These are phyloP conservation scores for Fusarium newnesense DNA, from an alignment of 2,329 filamentous ascomycete genomes.

Conservation along the genomic window DNA sequence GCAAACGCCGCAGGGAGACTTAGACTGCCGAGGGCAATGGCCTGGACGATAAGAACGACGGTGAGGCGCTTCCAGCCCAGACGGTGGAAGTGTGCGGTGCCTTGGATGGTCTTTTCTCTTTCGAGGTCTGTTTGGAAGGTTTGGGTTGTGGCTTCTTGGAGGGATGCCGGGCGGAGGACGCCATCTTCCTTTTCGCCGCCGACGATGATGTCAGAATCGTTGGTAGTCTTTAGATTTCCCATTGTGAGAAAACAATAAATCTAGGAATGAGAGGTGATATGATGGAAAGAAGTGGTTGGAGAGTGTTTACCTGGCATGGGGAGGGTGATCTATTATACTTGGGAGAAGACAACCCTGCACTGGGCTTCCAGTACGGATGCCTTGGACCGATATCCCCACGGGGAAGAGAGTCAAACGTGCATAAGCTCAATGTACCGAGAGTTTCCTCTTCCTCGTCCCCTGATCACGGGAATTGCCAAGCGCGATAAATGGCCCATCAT, in stretches of 20 bases:
- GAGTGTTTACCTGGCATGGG: too few species aligned
- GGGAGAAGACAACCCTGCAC: too few species aligned
- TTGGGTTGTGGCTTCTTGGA: background rate
- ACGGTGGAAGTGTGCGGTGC: conserved; percentile 60
- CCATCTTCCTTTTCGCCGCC: background rate
- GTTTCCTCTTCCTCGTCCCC: too few species aligned
- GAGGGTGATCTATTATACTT: too few species aligned
- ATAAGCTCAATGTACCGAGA: too few species aligned
- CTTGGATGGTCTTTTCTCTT: conserved; percentile 57
- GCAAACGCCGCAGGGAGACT: conserved; percentile 63
- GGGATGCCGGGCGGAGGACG: background rate
- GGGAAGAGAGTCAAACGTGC: too few species aligned
- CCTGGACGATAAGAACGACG: conserved; percentile 65
- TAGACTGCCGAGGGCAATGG: conserved; percentile 63
- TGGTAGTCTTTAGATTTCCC: background rate
- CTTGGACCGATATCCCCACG: too few species aligned
- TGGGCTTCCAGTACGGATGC: too few species aligned
- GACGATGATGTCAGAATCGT: background rate
- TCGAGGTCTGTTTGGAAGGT: conserved; percentile 50
- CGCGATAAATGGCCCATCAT: too few species aligned
- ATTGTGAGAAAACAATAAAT: background rate
- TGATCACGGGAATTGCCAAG: too few species aligned
- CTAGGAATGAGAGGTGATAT: too few species aligned
- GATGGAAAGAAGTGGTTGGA: too few species aligned
- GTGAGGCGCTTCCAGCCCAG: conserved; percentile 49